Base-by-base conservation (phyloP, 2,329 filamentous ascomycete genomes). In the Microdochium paspali region DNA sequence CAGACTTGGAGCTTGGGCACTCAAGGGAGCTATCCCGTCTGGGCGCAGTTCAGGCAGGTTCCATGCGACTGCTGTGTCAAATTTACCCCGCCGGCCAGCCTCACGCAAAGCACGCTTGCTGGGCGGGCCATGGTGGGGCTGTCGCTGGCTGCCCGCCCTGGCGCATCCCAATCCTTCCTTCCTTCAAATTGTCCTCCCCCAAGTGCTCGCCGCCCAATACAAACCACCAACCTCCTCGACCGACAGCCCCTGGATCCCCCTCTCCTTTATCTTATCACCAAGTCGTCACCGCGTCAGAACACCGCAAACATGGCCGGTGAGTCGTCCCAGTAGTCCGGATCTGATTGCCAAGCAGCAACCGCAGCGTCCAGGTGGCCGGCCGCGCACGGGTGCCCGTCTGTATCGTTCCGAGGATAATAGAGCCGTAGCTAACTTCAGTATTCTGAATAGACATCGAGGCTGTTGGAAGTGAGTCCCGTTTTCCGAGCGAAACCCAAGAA, bases 391-490 rank as follows among this genome's bases (percentile, higher is more conserved):
- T n/a, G n/a, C n/a, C n/a, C n/a, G n/a, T n/a, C n/a, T n/a, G n/a
- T n/a, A n/a, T n/a, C n/a, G n/a, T n/a, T n/a, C n/a, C n/a, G n/a
- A 51, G 49, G 51, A 54, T 58, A 54, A 58, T 35, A 18, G 31
- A 15, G 13, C 31, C 13, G 31, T 15, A 35, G 31, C 31, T 35
- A 35, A 40, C 23, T 24, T 35, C 35, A 44, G 15, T 35, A 18
- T 35, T 35, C 18, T 6, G 31, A 15, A 50, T 45, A 71, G 70
- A 70, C 57, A 71, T 68, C 56, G 67, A 73, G 56, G 63, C 62
- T 7, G 55, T 76, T 59, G 72, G 71, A 54, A 71, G 72, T 75
- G 67, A 55, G 71, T 69, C 24, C n/a, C n/a, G n/a, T n/a, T n/a
- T n/a, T n/a, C n/a, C n/a, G n/a, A n/a, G n/a, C n/a, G n/a, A n/a